Percentiles rank a stretch among this genome's conserved stretches.
These are phyloP conservation scores for Mucor mucedo DNA, from an alignment of 371 early-diverging fungal species.

Conservation along the genomic window DNA sequence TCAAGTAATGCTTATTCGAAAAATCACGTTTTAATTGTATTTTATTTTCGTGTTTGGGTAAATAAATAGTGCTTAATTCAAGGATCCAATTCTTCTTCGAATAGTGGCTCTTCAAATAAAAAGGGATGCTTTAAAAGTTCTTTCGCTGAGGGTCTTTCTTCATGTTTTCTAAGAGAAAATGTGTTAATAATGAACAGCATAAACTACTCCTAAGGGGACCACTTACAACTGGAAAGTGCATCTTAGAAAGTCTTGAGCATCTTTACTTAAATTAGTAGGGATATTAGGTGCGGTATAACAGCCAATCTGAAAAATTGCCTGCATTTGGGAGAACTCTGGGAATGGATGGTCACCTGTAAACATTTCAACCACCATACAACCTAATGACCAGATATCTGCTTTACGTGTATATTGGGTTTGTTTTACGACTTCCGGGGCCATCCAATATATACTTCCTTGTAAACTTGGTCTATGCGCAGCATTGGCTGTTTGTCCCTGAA, in stretches of 20 bases:
- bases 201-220: neutral
- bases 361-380: conserved; percentile 97
- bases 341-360: conserved; percentile 94
- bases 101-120: conserved; percentile 13
- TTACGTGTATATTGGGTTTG: conserved; percentile 95
- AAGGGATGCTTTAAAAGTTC: conserved; percentile 66
- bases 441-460: conserved; percentile 92
- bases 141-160: conserved; percentile 63
- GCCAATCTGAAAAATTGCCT: conserved; percentile 92
- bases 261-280: conserved; percentile 72
- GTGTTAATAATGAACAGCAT: neutral
- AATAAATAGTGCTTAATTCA: neutral
- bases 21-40: no score
- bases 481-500: conserved; percentile 8
- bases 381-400: conserved; percentile 99
- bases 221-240: conserved; percentile 78
- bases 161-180: conserved; percentile 53
- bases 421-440: conserved; percentile 98
- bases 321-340: conserved; percentile 89
- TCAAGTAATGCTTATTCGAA: no score
- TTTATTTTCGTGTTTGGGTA: no score
- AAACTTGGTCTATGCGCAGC: conserved; percentile 73
- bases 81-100: conserved; percentile 3
- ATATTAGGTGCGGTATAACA: conserved; percentile 80
- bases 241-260: conserved; percentile 79